A percentile compares a stretch with the other conserved stretches of the same genome.
These are phyloP conservation scores for Spergularia bocconei DNA, from an alignment of 148 eudicot genomes.

Conservation along the genomic window DNA sequence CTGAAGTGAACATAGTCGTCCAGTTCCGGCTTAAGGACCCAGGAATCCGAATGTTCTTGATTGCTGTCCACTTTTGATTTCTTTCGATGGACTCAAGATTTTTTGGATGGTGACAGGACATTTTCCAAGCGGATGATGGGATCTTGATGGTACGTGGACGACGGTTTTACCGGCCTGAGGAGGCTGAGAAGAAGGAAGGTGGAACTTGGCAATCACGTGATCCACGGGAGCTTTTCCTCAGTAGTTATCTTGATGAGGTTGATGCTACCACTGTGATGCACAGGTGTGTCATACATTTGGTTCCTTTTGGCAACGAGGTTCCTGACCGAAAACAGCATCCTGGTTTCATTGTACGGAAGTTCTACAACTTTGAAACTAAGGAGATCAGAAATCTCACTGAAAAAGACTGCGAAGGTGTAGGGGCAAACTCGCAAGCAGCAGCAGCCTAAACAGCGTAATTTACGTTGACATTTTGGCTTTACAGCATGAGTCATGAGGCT, in stretches of 20 bases:
- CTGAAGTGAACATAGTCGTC: background rate
- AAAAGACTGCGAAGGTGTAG: constrained; percentile 56
- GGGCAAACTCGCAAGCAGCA: background rate
- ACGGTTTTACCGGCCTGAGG: constrained; percentile 91
- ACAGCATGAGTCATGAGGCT: background rate
- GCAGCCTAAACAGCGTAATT: constrained; percentile 4
- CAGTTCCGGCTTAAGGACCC: background rate
- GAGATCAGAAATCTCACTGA: constrained; percentile 65
- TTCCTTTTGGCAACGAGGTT: constrained; percentile 64
- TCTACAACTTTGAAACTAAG: constrained; percentile 57
- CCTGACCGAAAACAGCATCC: constrained; percentile 67
- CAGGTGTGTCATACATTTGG: constrained; percentile 78
- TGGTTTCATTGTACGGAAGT: constrained; percentile 79
- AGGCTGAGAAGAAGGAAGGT: constrained; percentile 72
- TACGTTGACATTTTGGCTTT: background rate
- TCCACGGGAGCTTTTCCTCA: constrained; percentile 81
- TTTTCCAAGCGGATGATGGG: constrained; percentile 49
- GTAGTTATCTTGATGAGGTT: constrained; percentile 68
- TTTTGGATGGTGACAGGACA: constrained; percentile 50
- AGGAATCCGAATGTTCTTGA: background rate
- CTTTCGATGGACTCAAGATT: background rate
- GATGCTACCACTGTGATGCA: constrained; percentile 85
- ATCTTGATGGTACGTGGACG: constrained; percentile 60
- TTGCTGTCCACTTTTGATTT: background rate
- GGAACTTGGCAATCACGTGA: constrained; percentile 74